Evolutionary conservation across 306 rosid species (phyloP).

Genomic region (Dalbergia oliveri): DNA sequence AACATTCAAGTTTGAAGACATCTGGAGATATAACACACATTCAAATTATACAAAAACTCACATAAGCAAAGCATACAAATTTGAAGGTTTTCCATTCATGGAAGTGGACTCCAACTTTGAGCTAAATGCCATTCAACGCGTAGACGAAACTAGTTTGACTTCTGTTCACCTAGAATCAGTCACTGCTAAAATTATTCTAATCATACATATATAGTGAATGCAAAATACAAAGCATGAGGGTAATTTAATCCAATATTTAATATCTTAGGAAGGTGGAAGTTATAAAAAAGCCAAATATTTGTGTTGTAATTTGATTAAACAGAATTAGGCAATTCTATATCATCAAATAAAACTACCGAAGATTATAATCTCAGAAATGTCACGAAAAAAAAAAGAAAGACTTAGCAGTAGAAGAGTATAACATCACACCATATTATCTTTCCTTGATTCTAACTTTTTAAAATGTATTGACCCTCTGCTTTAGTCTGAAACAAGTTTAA

Average conservation of each 20-base stretch:
- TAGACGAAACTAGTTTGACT: neutral
- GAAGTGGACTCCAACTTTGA: conserved; percentile 4
- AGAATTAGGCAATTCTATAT: neutral
- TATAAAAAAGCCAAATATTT: conserved; percentile 19
- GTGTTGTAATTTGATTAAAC: neutral
- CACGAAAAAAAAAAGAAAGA: no score
- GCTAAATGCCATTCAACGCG: conserved; percentile 6
- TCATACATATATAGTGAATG: neutral
- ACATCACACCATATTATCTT: neutral
- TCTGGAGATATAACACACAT: neutral
- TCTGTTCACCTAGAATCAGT: neutral
- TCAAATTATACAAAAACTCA: neutral
- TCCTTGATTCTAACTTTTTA: neutral
- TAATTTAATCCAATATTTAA: neutral
- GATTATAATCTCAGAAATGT: no score
- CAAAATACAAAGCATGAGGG: neutral
- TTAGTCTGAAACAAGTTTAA: neutral
- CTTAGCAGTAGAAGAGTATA: neutral
- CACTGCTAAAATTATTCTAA: conserved; percentile 23
- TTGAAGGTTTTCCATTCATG: neutral
- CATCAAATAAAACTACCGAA: conserved; percentile 5
- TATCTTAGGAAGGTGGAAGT: conserved; percentile 3
- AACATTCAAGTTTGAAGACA: neutral
- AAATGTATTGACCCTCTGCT: neutral
- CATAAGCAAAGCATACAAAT: neutral